Evolutionary conservation across 345 rosid genomes (phyloP).

Genomic region (Rhodomyrtus tomentosa): DNA sequence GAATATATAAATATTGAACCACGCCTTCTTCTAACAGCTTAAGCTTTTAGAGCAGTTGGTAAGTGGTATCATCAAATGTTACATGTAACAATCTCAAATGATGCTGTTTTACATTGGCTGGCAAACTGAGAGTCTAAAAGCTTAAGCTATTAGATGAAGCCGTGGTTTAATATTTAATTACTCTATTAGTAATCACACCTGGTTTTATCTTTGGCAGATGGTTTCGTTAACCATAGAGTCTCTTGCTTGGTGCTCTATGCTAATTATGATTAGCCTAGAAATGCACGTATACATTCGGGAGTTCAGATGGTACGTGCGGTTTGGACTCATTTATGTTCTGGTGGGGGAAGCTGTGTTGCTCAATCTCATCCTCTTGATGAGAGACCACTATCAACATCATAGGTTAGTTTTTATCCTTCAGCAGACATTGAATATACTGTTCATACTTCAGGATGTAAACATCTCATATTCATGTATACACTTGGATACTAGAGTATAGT

Average conservation of each 20-base stretch:
- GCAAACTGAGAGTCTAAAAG: neutral
- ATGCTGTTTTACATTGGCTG: neutral
- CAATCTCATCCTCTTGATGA: slow-evolving; percentile 50
- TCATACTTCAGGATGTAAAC: neutral
- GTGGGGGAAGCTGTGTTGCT: slow-evolving; percentile 81
- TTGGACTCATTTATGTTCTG: slow-evolving; percentile 71
- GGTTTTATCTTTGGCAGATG: slow-evolving; percentile 19
- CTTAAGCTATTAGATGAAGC: too few relatives aligned
- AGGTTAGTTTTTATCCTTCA: slow-evolving; percentile 16
- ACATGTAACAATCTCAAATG: neutral
- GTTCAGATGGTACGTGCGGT: slow-evolving; percentile 80
- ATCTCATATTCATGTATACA: neutral
- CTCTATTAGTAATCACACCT: neutral
- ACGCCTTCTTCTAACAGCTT: too few relatives aligned
- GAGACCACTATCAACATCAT: slow-evolving; percentile 21
- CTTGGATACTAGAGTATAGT: neutral
- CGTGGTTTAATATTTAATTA: too few relatives aligned
- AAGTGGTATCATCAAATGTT: too few relatives aligned
- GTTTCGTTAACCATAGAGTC: slow-evolving; percentile 56
- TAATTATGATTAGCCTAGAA: slow-evolving; percentile 58
- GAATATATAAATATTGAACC: too few relatives aligned
- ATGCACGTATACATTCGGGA: slow-evolving; percentile 52
- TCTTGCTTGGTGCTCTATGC: slow-evolving; percentile 73
- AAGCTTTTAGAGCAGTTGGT: too few relatives aligned
- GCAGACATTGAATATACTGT: neutral